Evolutionary conservation across 331 rosid genomes (phyloP).

Genomic region (Rhamnella rubrinervis): DNA sequence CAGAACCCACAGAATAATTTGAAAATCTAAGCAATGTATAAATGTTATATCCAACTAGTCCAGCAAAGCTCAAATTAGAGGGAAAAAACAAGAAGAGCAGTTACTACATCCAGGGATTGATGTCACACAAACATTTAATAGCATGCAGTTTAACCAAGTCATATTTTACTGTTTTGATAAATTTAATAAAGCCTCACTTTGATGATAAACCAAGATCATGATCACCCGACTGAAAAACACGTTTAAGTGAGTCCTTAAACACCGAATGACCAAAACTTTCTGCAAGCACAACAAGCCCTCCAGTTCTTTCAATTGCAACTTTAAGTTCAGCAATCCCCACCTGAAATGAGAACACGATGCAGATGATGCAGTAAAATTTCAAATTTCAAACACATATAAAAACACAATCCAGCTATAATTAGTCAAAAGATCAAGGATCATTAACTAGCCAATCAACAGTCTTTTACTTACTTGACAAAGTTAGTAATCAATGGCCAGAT

Average conservation of each 20-base stretch:
- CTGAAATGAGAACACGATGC: conserved; percentile 33
- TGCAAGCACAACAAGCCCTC: conserved; percentile 94
- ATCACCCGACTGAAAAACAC: conserved; percentile 68
- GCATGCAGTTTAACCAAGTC: neutral
- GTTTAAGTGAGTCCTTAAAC: conserved; percentile 85
- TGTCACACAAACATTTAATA: neutral
- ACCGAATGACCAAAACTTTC: conserved; percentile 97
- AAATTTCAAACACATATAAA: conserved; percentile 16
- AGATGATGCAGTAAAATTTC: conserved; percentile 9
- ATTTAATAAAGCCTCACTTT: conserved; percentile 52
- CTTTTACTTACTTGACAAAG: too few relatives aligned
- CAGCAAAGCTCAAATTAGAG: too few relatives aligned
- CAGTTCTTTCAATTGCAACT: conserved; percentile 89
- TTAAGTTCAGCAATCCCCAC: conserved; percentile 98
- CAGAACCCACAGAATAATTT: too few relatives aligned
- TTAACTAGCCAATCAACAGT: too few relatives aligned
- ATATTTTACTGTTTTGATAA: neutral
- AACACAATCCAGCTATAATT: neutral
- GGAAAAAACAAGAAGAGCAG: too few relatives aligned
- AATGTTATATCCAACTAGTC: too few relatives aligned
- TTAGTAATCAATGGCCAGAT: too few relatives aligned
- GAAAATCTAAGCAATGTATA: too few relatives aligned
- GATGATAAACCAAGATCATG: conserved; percentile 89
- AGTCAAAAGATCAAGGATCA: too few relatives aligned
- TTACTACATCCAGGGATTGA: too few relatives aligned